Base-by-base conservation (phyloP, 2,329 filamentous ascomycete species). In the Alternaria postmessia region DNA sequence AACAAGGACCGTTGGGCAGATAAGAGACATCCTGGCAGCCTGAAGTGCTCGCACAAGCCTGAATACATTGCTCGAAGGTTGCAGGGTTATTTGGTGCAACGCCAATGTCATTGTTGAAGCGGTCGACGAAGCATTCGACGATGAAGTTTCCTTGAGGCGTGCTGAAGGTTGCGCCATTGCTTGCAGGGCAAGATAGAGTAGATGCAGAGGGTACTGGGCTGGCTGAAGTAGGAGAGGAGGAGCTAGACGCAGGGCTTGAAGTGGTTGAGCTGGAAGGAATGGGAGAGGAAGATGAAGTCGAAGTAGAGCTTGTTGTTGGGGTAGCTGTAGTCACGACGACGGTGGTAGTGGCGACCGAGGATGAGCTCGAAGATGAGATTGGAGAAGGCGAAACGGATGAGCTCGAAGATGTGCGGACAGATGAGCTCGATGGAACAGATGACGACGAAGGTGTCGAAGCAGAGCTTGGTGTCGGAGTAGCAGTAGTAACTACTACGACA, bases 41-140 rank as follows among this genome's bases (percentile, higher is more conserved):
- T 5, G 51, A 14, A 26, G 30, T 54, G 6, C 32, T 30, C 7
- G 47, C 54, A 22, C 64, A 66, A 38, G 52, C 56, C 11, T 53
- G 47, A 11, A 66, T 46, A 34, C 64, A 65, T 46, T 54, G 51
- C 4, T 36, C 41, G 22, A 30, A 63, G 20, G 39, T 54, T 4
- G 16, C 22, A 20, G 54, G 56, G n/a, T 46, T 41, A 12, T 26
- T 43, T 38, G 51, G 36, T 28, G 59, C 52, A 18, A 38, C 38
- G n/a, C 53, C 51, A 4, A 65, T 38, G n/a, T 67, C 53, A 22
- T 18, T 34, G 34, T 56, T 54, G n/a, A 18, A 39, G 4, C 57
- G 57, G 30, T 63, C 64, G 16, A 51, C 6, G 26, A 52, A 65
- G 46, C 64, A 69, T 47, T 65, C 62, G 22, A 67, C 47, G 12